Evolutionary conservation across 2,329 filamentous ascomycete species (phyloP).

Genomic region (Rutstroemia sp.): DNA sequence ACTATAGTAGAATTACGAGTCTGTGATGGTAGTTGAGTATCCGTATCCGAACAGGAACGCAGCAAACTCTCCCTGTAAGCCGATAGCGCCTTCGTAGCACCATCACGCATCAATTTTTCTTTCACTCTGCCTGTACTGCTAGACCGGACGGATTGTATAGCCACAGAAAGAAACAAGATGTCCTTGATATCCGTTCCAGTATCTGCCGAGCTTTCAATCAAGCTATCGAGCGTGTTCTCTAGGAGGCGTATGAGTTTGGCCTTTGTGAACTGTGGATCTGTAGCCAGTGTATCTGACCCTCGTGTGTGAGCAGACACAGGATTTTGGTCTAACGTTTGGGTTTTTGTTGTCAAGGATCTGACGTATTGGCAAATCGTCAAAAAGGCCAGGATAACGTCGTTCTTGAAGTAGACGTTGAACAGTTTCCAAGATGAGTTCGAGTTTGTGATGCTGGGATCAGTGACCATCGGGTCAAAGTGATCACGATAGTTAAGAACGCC

Average conservation of each 20-base stretch:
- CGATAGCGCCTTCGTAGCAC: conserved; percentile 9
- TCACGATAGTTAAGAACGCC: conserved; percentile 13
- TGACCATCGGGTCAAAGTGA: conserved; percentile 9
- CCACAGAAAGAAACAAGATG: conserved; percentile 11
- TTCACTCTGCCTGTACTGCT: not conserved
- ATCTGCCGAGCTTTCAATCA: conserved; percentile 10
- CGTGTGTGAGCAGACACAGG: not conserved
- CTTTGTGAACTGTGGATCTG: conserved; percentile 11
- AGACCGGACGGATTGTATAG: conserved; percentile 12
- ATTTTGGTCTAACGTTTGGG: not conserved
- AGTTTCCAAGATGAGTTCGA: conserved; percentile 9
- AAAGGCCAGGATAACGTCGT: conserved; percentile 13
- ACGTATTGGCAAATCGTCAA: conserved; percentile 10
- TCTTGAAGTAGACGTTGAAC: conserved; percentile 17
- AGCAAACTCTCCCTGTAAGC: conserved; percentile 10
- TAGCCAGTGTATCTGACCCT: conserved; percentile 3
- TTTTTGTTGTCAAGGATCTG: not conserved
- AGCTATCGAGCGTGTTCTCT: conserved; percentile 10
- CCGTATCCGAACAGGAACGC: not conserved
- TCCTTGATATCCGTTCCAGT: conserved; percentile 16
- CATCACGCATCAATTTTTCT: conserved; percentile 14
- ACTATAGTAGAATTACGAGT: not conserved
- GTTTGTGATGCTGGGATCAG: not conserved
- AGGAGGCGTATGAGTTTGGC: conserved; percentile 12
- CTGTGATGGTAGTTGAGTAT: not conserved